Percentiles rank a stretch among this genome's conserved stretches.
Conservation (phyloP, 2,329 filamentous ascomycete species). For the Cadophora luteo-olivacea region DNA sequence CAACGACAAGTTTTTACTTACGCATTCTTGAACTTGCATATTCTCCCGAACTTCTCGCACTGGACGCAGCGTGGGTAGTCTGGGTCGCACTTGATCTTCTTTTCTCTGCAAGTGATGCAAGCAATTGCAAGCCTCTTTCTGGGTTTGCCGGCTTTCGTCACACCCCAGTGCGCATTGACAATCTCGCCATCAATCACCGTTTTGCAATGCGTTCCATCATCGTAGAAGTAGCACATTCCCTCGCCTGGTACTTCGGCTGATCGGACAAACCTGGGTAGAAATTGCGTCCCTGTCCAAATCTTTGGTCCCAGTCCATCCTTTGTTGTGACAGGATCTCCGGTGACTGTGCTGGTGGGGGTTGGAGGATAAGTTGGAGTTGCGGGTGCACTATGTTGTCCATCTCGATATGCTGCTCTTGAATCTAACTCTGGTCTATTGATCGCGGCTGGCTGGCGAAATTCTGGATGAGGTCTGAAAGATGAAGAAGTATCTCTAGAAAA, state of each 20-base stretch:
- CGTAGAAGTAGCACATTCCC: constrained; percentile 84
- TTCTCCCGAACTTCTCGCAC: constrained; percentile 87
- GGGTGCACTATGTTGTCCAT: constrained; percentile 31
- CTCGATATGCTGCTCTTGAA: constrained; percentile 35
- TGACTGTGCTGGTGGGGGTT: constrained; percentile 36
- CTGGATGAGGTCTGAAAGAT: constrained; percentile 38
- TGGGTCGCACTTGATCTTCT: constrained; percentile 97
- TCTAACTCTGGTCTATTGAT: constrained; percentile 37
- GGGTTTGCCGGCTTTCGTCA: constrained; percentile 93
- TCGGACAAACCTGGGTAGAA: constrained; percentile 69
- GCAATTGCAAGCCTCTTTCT: constrained; percentile 89
- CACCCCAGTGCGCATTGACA: constrained; percentile 91
- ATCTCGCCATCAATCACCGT: constrained; percentile 84
- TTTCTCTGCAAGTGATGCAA: constrained; percentile 92
- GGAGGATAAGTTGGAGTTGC: constrained; percentile 37
- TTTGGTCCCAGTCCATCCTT: constrained; percentile 70
- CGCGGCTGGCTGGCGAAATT: constrained; percentile 29
- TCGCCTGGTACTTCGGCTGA: constrained; percentile 76
- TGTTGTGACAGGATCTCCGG: constrained; percentile 43
- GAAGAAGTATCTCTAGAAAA: constrained; percentile 43
- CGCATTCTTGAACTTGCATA: constrained; percentile 87
- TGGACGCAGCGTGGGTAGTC: constrained; percentile 87
- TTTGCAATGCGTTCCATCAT: constrained; percentile 83
- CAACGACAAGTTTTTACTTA: constrained; percentile 55
- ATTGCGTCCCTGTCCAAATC: constrained; percentile 73